Conservation (phyloP, 345 rosid species). For the Eucalyptus virginea region DNA sequence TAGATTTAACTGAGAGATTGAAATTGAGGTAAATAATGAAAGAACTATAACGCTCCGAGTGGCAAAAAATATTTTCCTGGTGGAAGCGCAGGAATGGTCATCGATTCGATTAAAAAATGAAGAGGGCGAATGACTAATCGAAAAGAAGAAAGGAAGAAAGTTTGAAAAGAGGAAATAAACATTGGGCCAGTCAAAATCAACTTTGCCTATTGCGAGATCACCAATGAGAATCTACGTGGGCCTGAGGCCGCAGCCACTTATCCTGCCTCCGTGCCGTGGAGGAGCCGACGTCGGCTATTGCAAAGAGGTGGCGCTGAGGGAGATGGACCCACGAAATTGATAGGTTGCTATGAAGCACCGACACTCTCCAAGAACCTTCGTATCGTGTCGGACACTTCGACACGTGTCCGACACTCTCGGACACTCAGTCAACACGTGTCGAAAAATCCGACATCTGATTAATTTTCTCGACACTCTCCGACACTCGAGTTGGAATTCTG, state of each 20-base stretch:
- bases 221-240: not conserved
- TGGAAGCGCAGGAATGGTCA: not conserved
- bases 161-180: not conserved
- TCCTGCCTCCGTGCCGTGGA: not conserved
- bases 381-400: too few species aligned
- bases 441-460: fast-evolving
- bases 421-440: too few species aligned
- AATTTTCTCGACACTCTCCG: too few species aligned
- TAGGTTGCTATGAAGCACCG: not conserved
- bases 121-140: not conserved
- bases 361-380: fast-evolving
- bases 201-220: not conserved
- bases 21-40: not conserved
- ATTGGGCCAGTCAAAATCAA: not conserved
- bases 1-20: not conserved
- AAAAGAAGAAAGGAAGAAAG: not conserved
- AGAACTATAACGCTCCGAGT: not conserved
- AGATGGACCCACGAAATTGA: not conserved
- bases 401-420: fast-evolving
- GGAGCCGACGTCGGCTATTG: not conserved
- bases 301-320: not conserved
- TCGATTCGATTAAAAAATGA: not conserved
- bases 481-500: fast-evolving
- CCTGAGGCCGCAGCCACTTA: not conserved
- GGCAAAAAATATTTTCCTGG: not conserved